These are phyloP conservation scores for Pythium dissotocum DNA, from an alignment of 352 stramenopile species.

Conservation along the genomic window DNA sequence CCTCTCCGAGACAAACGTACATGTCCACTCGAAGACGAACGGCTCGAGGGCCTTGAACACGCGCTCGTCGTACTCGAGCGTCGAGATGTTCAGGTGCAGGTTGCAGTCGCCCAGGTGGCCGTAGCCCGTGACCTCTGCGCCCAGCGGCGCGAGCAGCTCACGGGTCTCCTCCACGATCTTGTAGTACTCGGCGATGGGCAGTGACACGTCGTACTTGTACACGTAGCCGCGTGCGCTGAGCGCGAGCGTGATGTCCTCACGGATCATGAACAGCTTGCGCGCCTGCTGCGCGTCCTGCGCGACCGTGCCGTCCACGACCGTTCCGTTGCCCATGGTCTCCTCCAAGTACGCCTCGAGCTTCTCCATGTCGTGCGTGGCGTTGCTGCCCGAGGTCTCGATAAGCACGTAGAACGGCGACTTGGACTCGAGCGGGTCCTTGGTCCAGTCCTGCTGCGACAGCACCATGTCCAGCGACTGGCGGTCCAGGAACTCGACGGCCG, in stretches of 20 bases:
- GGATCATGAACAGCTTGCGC: slow-evolving; percentile 92
- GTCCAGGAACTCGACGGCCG: slow-evolving; percentile 97
- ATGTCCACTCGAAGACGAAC: slow-evolving; percentile 85
- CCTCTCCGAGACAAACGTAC: slow-evolving; percentile 26
- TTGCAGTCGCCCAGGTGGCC: slow-evolving; percentile 97
- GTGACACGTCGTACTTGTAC: slow-evolving; percentile 98
- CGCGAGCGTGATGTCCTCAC: slow-evolving; percentile 93
- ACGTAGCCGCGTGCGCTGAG: slow-evolving; percentile 87
- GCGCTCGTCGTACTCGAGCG: slow-evolving; percentile 59
- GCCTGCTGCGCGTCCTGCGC: slow-evolving; percentile 92
- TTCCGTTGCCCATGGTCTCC: slow-evolving; percentile 60
- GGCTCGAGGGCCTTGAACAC: slow-evolving; percentile 70
- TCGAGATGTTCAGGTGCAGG: slow-evolving; percentile 96
- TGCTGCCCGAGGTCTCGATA: slow-evolving; percentile 95
- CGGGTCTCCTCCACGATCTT: slow-evolving; percentile 85
- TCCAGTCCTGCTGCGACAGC: slow-evolving; percentile 60
- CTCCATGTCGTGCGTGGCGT: slow-evolving; percentile 89
- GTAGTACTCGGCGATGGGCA: slow-evolving; percentile 93
- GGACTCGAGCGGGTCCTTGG: slow-evolving; percentile 65
- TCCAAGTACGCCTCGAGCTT: slow-evolving; percentile 90
- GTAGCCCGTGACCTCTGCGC: slow-evolving; percentile 83
- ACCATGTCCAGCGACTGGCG: slow-evolving; percentile 87
- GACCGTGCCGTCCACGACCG: slow-evolving; percentile 91
- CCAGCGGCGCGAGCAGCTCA: slow-evolving; percentile 41
- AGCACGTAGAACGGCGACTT: slow-evolving; percentile 92